These are phyloP conservation scores for Acacia crassicarpa DNA, from an alignment of 306 rosid species.

Conservation along the genomic window DNA sequence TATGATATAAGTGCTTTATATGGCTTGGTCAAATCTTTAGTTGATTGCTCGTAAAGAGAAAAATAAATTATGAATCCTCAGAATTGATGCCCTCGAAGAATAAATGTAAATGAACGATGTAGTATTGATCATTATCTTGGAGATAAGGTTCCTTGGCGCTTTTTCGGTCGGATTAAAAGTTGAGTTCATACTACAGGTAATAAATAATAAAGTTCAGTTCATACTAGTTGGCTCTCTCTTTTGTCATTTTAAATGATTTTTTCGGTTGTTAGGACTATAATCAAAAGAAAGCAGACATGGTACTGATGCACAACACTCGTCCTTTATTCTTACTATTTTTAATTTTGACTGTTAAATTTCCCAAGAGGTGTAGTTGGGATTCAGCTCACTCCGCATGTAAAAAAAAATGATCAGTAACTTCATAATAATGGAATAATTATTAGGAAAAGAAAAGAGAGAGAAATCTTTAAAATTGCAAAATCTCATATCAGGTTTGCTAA, in stretches of 20 bases:
- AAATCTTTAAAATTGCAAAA: no score
- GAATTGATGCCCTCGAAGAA: constrained; percentile 1
- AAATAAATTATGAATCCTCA: neutral
- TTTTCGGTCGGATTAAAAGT: neutral
- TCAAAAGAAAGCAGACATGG: neutral
- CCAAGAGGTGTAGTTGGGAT: neutral
- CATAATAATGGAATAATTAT: neutral
- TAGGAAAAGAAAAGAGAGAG: accelerated
- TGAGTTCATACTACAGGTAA: neutral
- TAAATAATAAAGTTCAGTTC: neutral
- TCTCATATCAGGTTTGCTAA: accelerated
- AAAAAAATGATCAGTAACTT: neutral
- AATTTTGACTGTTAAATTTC: neutral
- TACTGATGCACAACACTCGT: neutral
- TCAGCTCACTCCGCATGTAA: neutral
- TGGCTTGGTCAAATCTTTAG: neutral
- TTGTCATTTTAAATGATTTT: neutral
- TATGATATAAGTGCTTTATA: neutral
- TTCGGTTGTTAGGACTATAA: neutral
- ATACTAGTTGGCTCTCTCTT: neutral
- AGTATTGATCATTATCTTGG: neutral
- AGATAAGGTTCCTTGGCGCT: constrained; percentile 15
- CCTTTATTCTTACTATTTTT: neutral
- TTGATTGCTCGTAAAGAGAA: neutral
- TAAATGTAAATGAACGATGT: neutral